These are phyloP conservation scores for Tetrastigma voinierianum DNA, from an alignment of 164 flowering plant species.

Conservation along the genomic window DNA sequence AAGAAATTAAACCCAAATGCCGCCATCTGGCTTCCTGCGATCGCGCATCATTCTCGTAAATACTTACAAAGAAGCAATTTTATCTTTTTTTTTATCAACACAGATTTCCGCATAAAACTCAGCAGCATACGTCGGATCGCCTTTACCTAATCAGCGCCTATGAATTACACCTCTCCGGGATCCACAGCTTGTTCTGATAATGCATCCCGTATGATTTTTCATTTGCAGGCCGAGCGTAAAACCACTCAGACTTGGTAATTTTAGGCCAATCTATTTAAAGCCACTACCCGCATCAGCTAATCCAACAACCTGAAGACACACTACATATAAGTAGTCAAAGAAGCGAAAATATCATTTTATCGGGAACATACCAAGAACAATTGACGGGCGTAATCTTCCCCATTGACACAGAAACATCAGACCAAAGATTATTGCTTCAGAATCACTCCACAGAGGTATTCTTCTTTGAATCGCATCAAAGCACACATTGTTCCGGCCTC, in stretches of 20 bases:
- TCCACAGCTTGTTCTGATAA: constrained; percentile 29
- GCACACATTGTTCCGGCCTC: constrained; percentile 46
- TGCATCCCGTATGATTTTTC: constrained; percentile 71
- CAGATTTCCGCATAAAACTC: no score
- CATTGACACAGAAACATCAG: constrained; percentile 62
- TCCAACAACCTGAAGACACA: neutral
- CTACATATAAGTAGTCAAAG: neutral
- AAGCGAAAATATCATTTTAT: neutral
- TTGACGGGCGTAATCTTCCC: constrained; percentile 62
- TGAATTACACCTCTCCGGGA: constrained; percentile 40
- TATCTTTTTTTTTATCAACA: no score
- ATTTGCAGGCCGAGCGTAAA: constrained; percentile 54
- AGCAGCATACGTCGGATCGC: neutral
- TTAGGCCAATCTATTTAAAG: constrained; percentile 82
- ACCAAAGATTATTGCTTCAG: constrained; percentile 58
- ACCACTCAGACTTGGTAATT: constrained; percentile 51
- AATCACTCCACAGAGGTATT: constrained; percentile 38
- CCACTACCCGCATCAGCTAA: constrained; percentile 50
- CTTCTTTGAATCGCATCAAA: constrained; percentile 30
- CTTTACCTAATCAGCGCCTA: constrained; percentile 71
- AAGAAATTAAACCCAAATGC: no score
- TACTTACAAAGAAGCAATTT: no score
- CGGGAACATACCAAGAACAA: constrained; percentile 45
- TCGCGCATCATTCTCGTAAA: no score
- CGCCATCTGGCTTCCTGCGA: no score